phyloP scores from a whole-genome alignment of 345 rosid species.

The Atalantia buxifolia region DNA sequence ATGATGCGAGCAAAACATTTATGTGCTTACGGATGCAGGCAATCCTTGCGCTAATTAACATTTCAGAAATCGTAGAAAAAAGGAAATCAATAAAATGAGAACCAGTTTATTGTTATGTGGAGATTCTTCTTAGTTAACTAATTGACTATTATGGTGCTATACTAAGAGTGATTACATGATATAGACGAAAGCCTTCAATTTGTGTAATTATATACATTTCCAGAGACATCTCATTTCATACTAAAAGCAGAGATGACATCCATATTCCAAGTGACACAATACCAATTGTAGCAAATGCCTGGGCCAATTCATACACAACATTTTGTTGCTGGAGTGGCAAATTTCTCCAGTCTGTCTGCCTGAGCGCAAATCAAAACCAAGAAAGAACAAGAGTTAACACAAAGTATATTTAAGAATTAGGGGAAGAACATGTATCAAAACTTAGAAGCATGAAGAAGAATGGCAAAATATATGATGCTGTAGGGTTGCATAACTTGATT shows the following conservation, averaged over 20 bases:
- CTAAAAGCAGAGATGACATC: conserved; percentile 59
- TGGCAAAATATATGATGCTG: too few relatives aligned
- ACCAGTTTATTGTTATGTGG: not conserved
- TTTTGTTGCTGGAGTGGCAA: conserved; percentile 60
- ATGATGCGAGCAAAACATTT: not conserved
- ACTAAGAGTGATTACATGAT: conserved; percentile 10
- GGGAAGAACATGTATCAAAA: too few relatives aligned
- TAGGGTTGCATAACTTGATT: too few relatives aligned
- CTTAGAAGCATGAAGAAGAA: too few relatives aligned
- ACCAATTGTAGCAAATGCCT: conserved; percentile 75
- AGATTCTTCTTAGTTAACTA: not conserved
- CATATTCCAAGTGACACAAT: conserved; percentile 75
- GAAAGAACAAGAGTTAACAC: not conserved
- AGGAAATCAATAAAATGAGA: not conserved
- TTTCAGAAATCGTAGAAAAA: not conserved
- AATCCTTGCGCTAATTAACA: not conserved
- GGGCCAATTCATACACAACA: conserved; percentile 53
- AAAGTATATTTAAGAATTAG: not conserved
- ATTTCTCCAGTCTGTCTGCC: conserved; percentile 76
- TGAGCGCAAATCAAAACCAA: conserved; percentile 16
- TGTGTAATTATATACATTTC: conserved; percentile 26
- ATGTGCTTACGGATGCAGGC: not conserved
- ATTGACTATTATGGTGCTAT: not conserved
- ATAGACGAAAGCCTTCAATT: conserved; percentile 19
- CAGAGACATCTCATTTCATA: conserved; percentile 21